These are phyloP conservation scores for Saccharomyces mikatae DNA, from an alignment of 805 yeast genomes.

Conservation along the genomic window DNA sequence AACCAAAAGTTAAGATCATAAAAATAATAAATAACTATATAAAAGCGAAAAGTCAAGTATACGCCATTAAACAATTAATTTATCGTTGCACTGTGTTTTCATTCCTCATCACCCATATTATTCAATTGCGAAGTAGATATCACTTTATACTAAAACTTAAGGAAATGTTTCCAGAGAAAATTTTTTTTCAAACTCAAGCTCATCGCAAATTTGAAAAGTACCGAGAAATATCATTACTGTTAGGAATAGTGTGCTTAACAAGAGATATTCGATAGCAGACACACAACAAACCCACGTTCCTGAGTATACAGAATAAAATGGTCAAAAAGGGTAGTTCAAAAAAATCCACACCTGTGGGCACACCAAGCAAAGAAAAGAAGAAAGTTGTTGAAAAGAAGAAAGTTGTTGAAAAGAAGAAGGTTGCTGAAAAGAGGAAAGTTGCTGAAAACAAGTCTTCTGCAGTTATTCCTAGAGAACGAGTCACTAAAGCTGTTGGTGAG, in stretches of 20 bases:
- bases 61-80: neutral
- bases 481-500: conserved; percentile 52
- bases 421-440: neutral
- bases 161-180: neutral
- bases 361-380: conserved; percentile 17
- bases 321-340: conserved; percentile 15
- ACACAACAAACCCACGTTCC: neutral
- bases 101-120: neutral
- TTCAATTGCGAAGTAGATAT: neutral
- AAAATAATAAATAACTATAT: neutral
- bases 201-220: neutral
- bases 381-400: neutral
- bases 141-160: neutral
- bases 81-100: neutral
- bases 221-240: neutral
- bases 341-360: conserved; percentile 12
- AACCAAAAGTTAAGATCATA: neutral
- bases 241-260: neutral
- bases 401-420: conserved; percentile 2
- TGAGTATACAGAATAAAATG: conserved; percentile 4
- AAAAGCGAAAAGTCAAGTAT: neutral
- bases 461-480: conserved; percentile 26
- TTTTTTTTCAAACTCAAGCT: neutral
- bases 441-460: conserved; percentile 3
- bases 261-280: neutral